Base-by-base conservation (phyloP, 1,284 basidiomycete species). In the Ceratobasidium sp. region DNA sequence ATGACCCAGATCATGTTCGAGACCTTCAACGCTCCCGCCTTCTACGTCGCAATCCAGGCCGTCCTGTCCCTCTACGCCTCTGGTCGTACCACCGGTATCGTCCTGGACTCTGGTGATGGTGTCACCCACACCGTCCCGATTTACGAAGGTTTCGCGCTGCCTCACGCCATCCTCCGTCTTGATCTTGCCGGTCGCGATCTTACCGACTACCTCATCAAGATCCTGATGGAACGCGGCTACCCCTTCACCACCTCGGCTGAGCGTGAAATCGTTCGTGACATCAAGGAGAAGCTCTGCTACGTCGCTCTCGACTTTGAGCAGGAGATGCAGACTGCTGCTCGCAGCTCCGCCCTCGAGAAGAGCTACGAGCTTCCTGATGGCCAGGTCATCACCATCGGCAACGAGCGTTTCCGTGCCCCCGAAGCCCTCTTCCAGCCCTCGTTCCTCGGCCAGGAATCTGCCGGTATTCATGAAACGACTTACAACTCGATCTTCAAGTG, bases 401-500 rank as follows among this genome's bases (percentile, higher is more conserved):
- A 89, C 84, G 89, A 90, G 85, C 87, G 89, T 81, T 90, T 90
- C 89, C 88, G 89, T 81, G 86, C 86, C 79, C 89, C 89, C 80
- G 89, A 90, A 83, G 89, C 88, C 51, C 86, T 90, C 81, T 90
- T 90, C 89, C 89, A 90, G 85, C 89, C 89, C 78, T 86, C 87
- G 66, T 87, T 90, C 85, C 84, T 90, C 65, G 89, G 89, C 81
- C 86, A 89, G 65, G 89, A 90, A 82, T 86, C 88, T 75, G 84
- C 87, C 76, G 89, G 89, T 87, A 89, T 90, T 82, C 89, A 90
- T 86, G 89, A 90, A 85, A 89, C 89, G 64, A 89, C 89, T 68
- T 90, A 90, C 87, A 90, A 90, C 86, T 90, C 89, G 80, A 90
- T 90, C 87, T 89, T 89, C 87, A 90, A 90, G 87, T 90, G 89